Evolutionary conservation across 1,284 basidiomycete genomes (phyloP).

Genomic region (Ganoderma meredithae): DNA sequence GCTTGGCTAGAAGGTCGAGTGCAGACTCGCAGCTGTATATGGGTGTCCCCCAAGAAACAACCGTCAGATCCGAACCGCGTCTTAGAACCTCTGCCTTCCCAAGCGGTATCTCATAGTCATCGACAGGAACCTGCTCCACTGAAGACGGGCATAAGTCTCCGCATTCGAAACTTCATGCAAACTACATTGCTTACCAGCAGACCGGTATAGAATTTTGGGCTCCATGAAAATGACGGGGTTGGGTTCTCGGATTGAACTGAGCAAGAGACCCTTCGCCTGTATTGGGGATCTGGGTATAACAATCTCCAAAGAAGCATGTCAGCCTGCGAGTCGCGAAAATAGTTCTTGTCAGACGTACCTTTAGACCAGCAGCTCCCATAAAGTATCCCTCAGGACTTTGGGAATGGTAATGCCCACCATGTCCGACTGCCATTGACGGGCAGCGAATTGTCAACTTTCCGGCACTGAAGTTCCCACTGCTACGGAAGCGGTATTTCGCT

Average conservation of each 20-base stretch:
- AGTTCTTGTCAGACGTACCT: constrained; percentile 51
- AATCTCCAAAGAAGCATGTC: constrained; percentile 53
- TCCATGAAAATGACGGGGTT: constrained; percentile 97
- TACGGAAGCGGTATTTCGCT: constrained; percentile 91
- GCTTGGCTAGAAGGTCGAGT: constrained; percentile 69
- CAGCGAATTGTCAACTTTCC: constrained; percentile 90
- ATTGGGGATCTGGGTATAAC: constrained; percentile 93
- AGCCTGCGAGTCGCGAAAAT: constrained; percentile 42
- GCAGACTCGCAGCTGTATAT: constrained; percentile 91
- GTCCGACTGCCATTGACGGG: constrained; percentile 91
- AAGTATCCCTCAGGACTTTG: constrained; percentile 96
- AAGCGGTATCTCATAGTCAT: constrained; percentile 87
- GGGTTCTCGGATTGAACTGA: constrained; percentile 88
- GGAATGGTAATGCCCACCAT: constrained; percentile 93
- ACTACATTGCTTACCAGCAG: constrained; percentile 57
- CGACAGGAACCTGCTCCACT: constrained; percentile 93
- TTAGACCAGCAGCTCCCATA: constrained; percentile 88
- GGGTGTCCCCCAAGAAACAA: constrained; percentile 93
- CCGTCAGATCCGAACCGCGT: constrained; percentile 82
- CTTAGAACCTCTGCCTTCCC: constrained; percentile 80
- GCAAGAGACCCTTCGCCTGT: constrained; percentile 92
- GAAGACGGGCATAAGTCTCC: not conserved
- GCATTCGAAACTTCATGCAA: not conserved
- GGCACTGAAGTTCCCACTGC: constrained; percentile 84
- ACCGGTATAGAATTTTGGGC: constrained; percentile 90